Percentiles rank a stretch among this genome's conserved stretches.
Evolutionary conservation across 495 filamentous ascomycete genomes (phyloP).

Genomic region (Hypoxylon trugodes): DNA sequence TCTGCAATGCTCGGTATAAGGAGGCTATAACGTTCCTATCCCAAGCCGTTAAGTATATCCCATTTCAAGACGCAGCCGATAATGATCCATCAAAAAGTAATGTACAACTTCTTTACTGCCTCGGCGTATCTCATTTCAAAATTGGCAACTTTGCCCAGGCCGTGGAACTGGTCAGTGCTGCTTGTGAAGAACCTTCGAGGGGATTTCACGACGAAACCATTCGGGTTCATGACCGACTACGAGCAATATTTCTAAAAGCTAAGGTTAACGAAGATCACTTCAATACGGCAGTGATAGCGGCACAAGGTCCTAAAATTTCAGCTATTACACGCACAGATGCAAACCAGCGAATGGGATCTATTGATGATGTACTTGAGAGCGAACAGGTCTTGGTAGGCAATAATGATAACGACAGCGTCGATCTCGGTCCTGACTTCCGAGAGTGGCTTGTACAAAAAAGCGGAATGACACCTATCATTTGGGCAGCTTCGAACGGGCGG

Average conservation of each 20-base stretch:
- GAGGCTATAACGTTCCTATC: background rate
- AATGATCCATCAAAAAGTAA: background rate
- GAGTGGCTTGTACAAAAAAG: no score
- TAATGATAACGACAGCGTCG: no score
- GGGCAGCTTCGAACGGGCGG: no score
- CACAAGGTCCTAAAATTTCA: no score
- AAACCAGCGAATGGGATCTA: no score
- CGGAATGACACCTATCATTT: no score
- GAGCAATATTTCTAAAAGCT: background rate
- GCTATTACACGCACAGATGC: no score
- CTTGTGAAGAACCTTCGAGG: background rate
- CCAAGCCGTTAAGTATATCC: background rate
- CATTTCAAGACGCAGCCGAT: background rate
- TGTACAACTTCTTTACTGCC: background rate
- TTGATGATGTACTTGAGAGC: no score
- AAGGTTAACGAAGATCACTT: no score
- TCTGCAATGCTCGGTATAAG: background rate
- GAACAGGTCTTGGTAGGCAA: no score
- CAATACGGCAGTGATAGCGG: no score
- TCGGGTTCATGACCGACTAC: background rate
- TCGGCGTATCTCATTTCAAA: background rate
- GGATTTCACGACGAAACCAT: background rate
- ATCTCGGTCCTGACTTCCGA: no score
- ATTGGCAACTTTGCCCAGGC: background rate
- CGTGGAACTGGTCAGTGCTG: background rate